Evolutionary conservation across 495 filamentous ascomycete genomes (phyloP).

Genomic region (Pseudomonodictys pantanalensis): DNA sequence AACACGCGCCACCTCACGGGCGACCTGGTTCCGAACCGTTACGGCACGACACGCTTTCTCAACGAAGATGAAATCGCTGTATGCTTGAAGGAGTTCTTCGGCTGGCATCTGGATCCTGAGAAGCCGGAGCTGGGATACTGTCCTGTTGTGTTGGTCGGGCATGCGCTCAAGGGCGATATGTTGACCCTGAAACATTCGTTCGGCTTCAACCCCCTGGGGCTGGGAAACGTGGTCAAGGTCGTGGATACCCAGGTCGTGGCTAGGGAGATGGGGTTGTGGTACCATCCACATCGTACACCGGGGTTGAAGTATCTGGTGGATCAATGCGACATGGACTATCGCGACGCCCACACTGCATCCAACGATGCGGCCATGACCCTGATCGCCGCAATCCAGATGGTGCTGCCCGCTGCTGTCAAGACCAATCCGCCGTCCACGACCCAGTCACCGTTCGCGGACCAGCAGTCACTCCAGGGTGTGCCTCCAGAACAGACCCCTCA

Average conservation of each 20-base stretch:
- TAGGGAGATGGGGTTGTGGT: background rate
- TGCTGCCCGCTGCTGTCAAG: too few species aligned
- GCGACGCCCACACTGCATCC: constrained; percentile 4
- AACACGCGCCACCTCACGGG: constrained; percentile 5
- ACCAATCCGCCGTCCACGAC: too few species aligned
- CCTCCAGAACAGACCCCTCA: too few species aligned
- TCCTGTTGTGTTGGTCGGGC: constrained; percentile 14
- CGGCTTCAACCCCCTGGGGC: background rate
- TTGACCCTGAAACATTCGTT: background rate
- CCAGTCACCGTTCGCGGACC: too few species aligned
- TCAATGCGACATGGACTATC: background rate
- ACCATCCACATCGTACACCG: background rate
- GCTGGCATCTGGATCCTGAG: background rate
- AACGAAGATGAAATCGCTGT: background rate
- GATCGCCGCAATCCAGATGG: constrained; percentile 4
- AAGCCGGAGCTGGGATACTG: constrained; percentile 10
- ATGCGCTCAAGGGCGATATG: constrained; percentile 4
- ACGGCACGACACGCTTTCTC: constrained; percentile 7
- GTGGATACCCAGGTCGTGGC: constrained; percentile 15
- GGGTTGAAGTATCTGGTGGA: background rate
- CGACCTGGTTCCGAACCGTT: background rate
- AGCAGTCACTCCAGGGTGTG: too few species aligned
- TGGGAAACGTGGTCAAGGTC: constrained; percentile 3
- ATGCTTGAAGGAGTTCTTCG: background rate
- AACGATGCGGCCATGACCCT: constrained; percentile 17